Percentiles rank a stretch among this genome's conserved stretches.
Evolutionary conservation across 2,329 filamentous ascomycete species (phyloP).

Genomic region (Penicillium brevicompactum): DNA sequence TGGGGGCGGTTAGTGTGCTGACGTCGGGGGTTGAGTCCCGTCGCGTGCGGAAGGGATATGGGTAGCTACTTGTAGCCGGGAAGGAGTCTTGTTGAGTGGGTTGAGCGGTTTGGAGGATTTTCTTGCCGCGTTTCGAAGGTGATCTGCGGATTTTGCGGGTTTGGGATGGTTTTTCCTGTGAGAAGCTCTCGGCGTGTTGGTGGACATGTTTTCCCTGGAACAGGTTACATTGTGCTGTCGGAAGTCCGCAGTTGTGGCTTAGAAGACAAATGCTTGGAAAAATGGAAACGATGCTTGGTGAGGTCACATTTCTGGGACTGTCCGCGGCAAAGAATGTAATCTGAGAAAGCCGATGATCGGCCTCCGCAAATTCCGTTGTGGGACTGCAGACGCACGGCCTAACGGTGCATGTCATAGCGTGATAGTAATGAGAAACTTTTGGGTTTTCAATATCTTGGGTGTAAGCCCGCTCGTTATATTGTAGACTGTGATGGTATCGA

Average conservation of each 20-base stretch:
- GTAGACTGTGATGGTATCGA: not conserved
- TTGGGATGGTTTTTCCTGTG: not conserved
- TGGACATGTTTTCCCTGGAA: too few species aligned
- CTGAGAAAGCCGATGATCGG: conserved; percentile 6
- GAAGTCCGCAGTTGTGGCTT: not conserved
- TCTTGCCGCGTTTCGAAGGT: not conserved
- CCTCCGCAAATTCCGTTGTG: conserved; percentile 1
- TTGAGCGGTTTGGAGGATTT: not conserved
- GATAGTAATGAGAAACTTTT: not conserved
- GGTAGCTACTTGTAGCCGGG: not conserved
- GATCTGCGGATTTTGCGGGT: not conserved
- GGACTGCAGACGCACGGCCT: not conserved
- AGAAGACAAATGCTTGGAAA: not conserved
- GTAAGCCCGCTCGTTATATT: not conserved
- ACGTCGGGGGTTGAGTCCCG: not conserved
- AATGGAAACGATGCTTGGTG: not conserved
- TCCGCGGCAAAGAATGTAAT: conserved; percentile 4
- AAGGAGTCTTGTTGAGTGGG: not conserved
- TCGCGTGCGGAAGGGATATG: not conserved
- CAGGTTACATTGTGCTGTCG: not conserved
- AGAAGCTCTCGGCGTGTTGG: too few species aligned
- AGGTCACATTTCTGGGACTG: not conserved
- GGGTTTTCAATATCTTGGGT: not conserved
- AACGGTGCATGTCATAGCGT: not conserved
- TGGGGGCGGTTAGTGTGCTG: not conserved